Base-by-base conservation (phyloP, 2,329 filamentous ascomycete genomes). In the Aspergillus vadensis region DNA sequence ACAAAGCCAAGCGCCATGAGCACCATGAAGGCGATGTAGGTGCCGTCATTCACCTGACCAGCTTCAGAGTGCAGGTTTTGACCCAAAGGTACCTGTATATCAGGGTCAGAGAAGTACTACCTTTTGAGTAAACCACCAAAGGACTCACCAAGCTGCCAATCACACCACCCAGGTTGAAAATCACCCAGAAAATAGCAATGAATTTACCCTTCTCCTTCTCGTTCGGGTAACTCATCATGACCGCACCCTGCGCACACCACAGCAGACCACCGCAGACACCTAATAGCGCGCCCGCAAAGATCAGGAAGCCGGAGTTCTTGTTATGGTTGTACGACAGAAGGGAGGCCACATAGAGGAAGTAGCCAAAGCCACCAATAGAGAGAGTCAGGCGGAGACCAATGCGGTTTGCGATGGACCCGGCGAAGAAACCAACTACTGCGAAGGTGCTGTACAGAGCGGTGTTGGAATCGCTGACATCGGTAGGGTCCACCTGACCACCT, bases 141-240 rank as follows among this genome's bases (percentile, higher is more conserved):
- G 53, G 59, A 74, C 83, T 74, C 77, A 86, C 85, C 80, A 88
- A 73, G 70, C 88, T 87, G 63, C 93, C 93, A 75, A 97, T 91
- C 63, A 97, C 92, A 69, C 88, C 92, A 68, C 93, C 93, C 61
- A 93, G 77, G 77, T 97, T 97, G 83, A 97, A 97, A 71, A 97
- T 96, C 75, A 92, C 88, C 93, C 93, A 97, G 79, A 97, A 97
- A 80, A 87, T 88, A 62, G 90, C 90, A 74, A 97, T 96, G 76
- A 92, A 97, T 61, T 88, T 88, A 48, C 93, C 93, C 82, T 97
- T 97, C 65, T 86, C 85, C 36, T 86, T 77, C 78, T 97, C 93
- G 19, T 85, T 82, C 1, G 92, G 92, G 75, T 97, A 97, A 43
- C 90, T 88, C 86, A 96, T 94, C 79, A 83, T 83, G 51, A 83